Evolutionary conservation across 495 filamentous ascomycete genomes (phyloP).

Genomic region (Trichoderma erinaceum): DNA sequence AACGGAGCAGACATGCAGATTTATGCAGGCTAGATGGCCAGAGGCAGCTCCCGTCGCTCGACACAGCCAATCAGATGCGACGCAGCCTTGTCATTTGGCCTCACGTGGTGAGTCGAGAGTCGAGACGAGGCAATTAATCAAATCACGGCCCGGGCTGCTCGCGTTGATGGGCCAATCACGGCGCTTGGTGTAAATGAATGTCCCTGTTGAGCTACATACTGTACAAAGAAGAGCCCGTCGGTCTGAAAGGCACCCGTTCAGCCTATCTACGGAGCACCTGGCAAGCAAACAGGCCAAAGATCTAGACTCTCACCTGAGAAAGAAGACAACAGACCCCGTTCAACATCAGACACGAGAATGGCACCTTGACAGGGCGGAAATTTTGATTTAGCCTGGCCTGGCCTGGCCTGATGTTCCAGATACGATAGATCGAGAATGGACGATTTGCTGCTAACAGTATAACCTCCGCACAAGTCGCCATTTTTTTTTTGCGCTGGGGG

Average conservation of each 20-base stretch:
- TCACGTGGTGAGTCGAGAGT: slow-evolving; percentile 11
- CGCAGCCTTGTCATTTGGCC: slow-evolving; percentile 2
- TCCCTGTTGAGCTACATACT: no score
- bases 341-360: slow-evolving; percentile 8
- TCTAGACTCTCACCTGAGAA: background rate
- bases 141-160: background rate
- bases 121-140: slow-evolving; percentile 13
- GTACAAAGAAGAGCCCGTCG: background rate
- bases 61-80: background rate
- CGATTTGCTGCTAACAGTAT: background rate
- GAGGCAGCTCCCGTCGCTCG: background rate
- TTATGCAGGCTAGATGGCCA: slow-evolving; percentile 3
- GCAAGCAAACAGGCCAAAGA: background rate
- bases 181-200: background rate
- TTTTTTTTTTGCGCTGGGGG: background rate
- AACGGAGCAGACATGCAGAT: background rate
- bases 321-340: background rate
- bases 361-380: background rate
- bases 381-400: background rate
- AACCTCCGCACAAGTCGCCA: background rate
- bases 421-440: background rate
- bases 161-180: background rate
- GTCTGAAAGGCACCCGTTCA: background rate
- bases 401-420: background rate
- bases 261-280: background rate